These are phyloP conservation scores for Acephala macrosclerotiorum DNA, from an alignment of 2,329 filamentous ascomycete genomes.

Conservation along the genomic window DNA sequence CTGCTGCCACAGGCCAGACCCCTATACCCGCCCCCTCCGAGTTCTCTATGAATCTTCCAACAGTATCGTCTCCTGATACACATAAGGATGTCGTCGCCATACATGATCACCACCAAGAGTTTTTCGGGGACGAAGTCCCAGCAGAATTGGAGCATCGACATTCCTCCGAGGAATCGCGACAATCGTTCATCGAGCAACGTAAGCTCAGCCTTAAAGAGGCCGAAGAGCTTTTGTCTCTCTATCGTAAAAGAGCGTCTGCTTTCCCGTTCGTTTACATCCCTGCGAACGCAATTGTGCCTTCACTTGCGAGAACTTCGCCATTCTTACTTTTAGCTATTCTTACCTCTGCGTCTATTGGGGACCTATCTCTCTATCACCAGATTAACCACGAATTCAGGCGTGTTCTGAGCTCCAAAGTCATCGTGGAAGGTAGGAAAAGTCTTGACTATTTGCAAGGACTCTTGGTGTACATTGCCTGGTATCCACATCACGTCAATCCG, in stretches of 20 bases:
- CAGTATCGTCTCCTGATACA: conserved; percentile 31
- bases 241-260: conserved; percentile 28
- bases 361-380: conserved; percentile 38
- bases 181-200: conserved; percentile 30
- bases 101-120: conserved; percentile 34
- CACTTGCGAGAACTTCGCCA: conserved; percentile 36
- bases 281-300: conserved; percentile 34
- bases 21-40: conserved; percentile 21
- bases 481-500: conserved; percentile 41
- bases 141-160: background rate
- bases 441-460: conserved; percentile 64
- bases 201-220: conserved; percentile 36
- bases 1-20: background rate
- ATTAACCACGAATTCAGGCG: conserved; percentile 41
- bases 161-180: background rate
- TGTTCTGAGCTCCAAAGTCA: conserved; percentile 43
- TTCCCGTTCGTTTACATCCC: conserved; percentile 42
- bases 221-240: conserved; percentile 33
- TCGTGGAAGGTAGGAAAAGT: conserved; percentile 63
- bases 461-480: conserved; percentile 66
- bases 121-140: conserved; percentile 34
- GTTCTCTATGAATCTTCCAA: conserved; percentile 39
- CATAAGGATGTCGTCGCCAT: conserved; percentile 32
- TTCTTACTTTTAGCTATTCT: conserved; percentile 42
- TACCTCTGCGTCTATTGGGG: conserved; percentile 35